Conservation (phyloP, 495 filamentous ascomycete genomes). For the Lentithecium fluviatile region DNA sequence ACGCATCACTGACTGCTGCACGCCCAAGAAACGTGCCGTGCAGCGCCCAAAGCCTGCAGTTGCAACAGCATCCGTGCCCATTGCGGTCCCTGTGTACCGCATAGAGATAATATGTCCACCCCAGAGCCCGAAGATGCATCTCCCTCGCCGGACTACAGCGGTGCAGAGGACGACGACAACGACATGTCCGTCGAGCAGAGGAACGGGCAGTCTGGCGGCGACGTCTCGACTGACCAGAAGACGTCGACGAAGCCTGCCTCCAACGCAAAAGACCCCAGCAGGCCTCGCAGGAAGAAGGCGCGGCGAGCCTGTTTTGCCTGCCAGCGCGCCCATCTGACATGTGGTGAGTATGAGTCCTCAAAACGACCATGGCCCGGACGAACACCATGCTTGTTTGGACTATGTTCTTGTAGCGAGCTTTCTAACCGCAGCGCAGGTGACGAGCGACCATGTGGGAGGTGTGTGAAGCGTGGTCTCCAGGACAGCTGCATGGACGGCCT, state of each 20-base stretch:
- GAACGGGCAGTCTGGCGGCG: slow-evolving; percentile 55
- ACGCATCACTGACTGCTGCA: slow-evolving; percentile 36
- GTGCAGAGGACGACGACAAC: slow-evolving; percentile 47
- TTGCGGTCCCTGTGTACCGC: slow-evolving; percentile 24
- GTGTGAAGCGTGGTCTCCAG: slow-evolving; percentile 87
- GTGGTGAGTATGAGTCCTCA: slow-evolving; percentile 66
- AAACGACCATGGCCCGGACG: too few relatives aligned
- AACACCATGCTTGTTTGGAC: too few relatives aligned
- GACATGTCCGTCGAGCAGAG: slow-evolving; percentile 54
- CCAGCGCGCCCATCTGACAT: slow-evolving; percentile 95
- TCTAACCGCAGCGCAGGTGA: slow-evolving; percentile 53
- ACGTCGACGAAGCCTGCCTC: slow-evolving; percentile 40
- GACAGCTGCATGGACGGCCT: slow-evolving; percentile 93
- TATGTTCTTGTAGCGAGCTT: neutral
- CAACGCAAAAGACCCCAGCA: slow-evolving; percentile 78
- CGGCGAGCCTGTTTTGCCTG: slow-evolving; percentile 93
- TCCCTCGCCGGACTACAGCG: slow-evolving; percentile 51
- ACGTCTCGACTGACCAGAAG: slow-evolving; percentile 60
- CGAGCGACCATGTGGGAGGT: slow-evolving; percentile 88
- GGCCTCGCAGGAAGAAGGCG: slow-evolving; percentile 93
- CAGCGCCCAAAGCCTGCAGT: slow-evolving; percentile 16
- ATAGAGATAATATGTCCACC: slow-evolving; percentile 51
- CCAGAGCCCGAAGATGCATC: slow-evolving; percentile 52
- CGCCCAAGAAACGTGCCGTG: slow-evolving; percentile 42
- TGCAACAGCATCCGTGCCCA: slow-evolving; percentile 25